Evolutionary conservation across 2,329 filamentous ascomycete species (phyloP).

Genomic region (Teratosphaeria gauchensis): DNA sequence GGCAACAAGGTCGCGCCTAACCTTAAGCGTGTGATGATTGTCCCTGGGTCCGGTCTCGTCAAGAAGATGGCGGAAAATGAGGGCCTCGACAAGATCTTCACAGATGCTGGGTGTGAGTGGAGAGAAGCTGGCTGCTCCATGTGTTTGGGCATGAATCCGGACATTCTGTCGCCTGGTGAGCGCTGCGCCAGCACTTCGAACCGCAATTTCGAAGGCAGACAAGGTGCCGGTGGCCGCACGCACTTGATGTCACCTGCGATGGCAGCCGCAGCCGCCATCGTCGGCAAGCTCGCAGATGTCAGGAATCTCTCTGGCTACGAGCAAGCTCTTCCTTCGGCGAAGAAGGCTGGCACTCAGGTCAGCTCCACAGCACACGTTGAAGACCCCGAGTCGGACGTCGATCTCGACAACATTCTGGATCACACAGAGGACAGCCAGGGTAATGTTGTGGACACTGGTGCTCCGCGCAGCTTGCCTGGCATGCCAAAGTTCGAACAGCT

Average conservation of each 20-base stretch:
- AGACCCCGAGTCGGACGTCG: slow-evolving; percentile 50
- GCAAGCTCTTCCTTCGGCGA: slow-evolving; percentile 27
- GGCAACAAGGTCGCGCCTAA: slow-evolving; percentile 81
- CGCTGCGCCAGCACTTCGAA: slow-evolving; percentile 93
- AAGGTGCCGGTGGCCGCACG: slow-evolving; percentile 82
- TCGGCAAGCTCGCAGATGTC: slow-evolving; percentile 85
- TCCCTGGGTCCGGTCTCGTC: slow-evolving; percentile 88
- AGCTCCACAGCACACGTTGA: slow-evolving; percentile 49
- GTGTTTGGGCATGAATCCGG: slow-evolving; percentile 99
- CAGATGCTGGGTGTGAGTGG: slow-evolving; percentile 92
- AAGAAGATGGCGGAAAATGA: slow-evolving; percentile 87
- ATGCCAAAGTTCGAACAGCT: slow-evolving; percentile 76
- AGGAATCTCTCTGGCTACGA: slow-evolving; percentile 60
- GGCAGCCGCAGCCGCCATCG: slow-evolving; percentile 83
- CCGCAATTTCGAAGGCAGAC: slow-evolving; percentile 93
- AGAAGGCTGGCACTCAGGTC: slow-evolving; percentile 47
- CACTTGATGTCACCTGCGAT: slow-evolving; percentile 96
- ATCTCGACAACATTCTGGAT: slow-evolving; percentile 55
- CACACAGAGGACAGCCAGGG: slow-evolving; percentile 58
- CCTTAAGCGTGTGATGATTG: slow-evolving; percentile 89
- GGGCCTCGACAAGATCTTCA: slow-evolving; percentile 86
- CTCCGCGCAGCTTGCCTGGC: slow-evolving; percentile 45
- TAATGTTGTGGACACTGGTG: slow-evolving; percentile 47
- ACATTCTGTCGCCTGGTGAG: slow-evolving; percentile 86
- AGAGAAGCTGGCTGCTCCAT: slow-evolving; percentile 97